Conservation (phyloP, 352 stramenopile species). For the Pythium dissimile region DNA sequence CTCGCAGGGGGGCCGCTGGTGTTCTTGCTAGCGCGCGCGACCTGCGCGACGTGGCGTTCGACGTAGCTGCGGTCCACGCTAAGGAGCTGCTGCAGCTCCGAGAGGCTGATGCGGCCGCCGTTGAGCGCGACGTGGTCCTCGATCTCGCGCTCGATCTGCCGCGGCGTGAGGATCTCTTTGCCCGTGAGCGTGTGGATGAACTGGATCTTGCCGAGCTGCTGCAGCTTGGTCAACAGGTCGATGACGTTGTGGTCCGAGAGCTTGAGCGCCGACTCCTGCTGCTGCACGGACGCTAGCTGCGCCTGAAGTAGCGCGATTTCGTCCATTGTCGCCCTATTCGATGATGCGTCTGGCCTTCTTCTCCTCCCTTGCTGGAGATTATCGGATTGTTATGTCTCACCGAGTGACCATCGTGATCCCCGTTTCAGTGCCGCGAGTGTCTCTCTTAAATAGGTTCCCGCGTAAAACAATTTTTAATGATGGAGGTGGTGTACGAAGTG, state of each 20-base stretch:
- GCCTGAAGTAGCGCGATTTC: conserved; percentile 80
- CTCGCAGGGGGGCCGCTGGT: conserved; percentile 25
- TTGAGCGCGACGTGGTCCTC: conserved; percentile 66
- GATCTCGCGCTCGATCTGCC: conserved; percentile 71
- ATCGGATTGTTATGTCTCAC: neutral
- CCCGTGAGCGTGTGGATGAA: conserved; percentile 77
- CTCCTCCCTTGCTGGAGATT: neutral
- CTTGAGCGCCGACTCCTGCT: conserved; percentile 73
- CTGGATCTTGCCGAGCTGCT: conserved; percentile 70
- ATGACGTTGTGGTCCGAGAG: conserved; percentile 83
- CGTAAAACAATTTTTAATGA: too few relatives aligned
- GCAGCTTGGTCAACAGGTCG: conserved; percentile 73
- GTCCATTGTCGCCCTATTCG: conserved; percentile 59
- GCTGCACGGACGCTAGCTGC: conserved; percentile 75
- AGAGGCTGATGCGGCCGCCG: conserved; percentile 59
- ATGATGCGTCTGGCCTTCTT: neutral
- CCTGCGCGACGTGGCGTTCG: conserved; percentile 48
- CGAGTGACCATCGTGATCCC: conserved; percentile 6
- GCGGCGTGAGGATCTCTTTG: conserved; percentile 77
- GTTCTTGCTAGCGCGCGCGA: conserved; percentile 33
- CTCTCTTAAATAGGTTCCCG: too few relatives aligned
- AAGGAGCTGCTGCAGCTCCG: conserved; percentile 59
- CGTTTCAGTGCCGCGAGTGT: too few relatives aligned
- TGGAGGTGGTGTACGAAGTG: conserved; percentile 73
- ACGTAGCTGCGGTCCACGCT: conserved; percentile 75